Evolutionary conservation across 257 asterid genomes (phyloP), one percentile per base, ranked within the genome.

Genomic region (Capsicum pubescens): DNA sequence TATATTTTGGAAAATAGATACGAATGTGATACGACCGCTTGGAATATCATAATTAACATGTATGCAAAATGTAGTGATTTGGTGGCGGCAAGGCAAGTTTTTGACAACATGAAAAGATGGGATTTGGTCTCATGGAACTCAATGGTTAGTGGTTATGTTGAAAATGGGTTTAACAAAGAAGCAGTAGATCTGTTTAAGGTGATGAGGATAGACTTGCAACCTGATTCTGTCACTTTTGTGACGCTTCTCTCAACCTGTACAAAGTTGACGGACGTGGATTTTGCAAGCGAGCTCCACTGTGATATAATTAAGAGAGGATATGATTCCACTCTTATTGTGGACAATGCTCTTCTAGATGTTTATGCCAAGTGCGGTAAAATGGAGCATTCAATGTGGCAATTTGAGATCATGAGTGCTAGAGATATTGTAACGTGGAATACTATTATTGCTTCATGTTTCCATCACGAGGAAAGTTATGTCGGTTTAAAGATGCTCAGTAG

Each of bases 51-150:
- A 13, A 87, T 95, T 69, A 91, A 93, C 90, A 94, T 91, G 99
- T 95, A 94, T 64, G 94, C 91, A 42, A 95, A 90, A 85, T 95
- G 97, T 87, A 95, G 95, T 79, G 95, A 93, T 83, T 66, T 94
- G 79, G 54, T 63, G 50, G 84, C 83, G 82, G 88, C 98, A 77
- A 90, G 90, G 83, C 84, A 85, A 84, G 92, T 91, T 84, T 94
- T 94, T 86, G 93, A 92, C 86, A 84, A 55, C 82, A 89, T 91
- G 94, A 85, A 84, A 88, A 88, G 59, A 87, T 82, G 84, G 84
- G 99, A 95, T 88, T 87, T 89, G 87, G 95, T 95, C 84, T 92
- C 98, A 0, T 95, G 98, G 94, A 94, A 95, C 90, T 91, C 97
- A 32, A 82, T 93, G 17, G 90, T 95, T 81, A 88, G 72, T 26